Evolutionary conservation across 345 rosid genomes (phyloP), one percentile per base, ranked within the genome.

Genomic region (Erucastrum elatum): DNA sequence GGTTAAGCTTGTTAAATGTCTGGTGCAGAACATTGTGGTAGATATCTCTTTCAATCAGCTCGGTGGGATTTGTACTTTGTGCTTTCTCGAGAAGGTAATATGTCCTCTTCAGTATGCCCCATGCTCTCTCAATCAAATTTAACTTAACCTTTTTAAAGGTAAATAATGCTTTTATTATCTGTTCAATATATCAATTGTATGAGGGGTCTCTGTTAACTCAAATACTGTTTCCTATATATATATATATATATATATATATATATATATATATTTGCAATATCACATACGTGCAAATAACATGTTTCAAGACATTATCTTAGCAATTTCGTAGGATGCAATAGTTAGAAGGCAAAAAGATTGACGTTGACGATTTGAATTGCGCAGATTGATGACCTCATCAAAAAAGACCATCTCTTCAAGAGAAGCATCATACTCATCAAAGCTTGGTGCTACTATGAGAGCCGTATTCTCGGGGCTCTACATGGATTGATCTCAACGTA

Each of bases 391-490:
- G 70, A 75, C 58, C 79, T 86, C 79, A 91, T 93, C 79, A 89
- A 84, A 37, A 87, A 93, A 84, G 87, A 88, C 76, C 88, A 93
- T 84, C 87, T 93, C 56, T 91, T 91, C 68, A 90, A 93, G 82
- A 88, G 95, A 75, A 93, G 95, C 78, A 87, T 91, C 78, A 89
- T 93, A 82, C 81, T 93, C 69, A 88, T 91, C 29, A 93, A 93
- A 81, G 92, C 98, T 69, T 93, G 98, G 98, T 91, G 97, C 85
- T 93, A 93, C 81, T 90, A 90, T n/a, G 98, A 93, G 84, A 93
- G 97, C 63, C 95, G 91, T 58, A 90, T 93, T 63, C 91, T 93
- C 30, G 98, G 98, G 81, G 98, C 98, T 81, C 94, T 87, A 77
- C 95, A 91, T 86, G 97, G 95, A 77, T 78, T 93, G 85, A 88